These are phyloP conservation scores for Cystobasidium sp. DNA, from an alignment of 1,284 basidiomycete species.

Conservation along the genomic window DNA sequence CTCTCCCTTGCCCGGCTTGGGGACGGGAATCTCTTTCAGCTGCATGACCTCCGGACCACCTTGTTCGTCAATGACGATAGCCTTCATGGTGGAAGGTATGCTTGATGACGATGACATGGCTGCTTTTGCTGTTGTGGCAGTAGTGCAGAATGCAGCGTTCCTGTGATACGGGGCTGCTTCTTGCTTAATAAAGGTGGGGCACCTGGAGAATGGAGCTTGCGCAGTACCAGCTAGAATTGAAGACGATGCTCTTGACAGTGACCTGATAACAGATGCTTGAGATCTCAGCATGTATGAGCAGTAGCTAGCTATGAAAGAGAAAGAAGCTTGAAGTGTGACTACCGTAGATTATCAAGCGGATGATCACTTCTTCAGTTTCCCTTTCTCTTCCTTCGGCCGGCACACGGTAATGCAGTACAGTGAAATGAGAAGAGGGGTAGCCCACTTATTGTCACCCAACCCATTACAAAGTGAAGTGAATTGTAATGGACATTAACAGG, in stretches of 20 bases:
- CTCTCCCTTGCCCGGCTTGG: conserved; percentile 67
- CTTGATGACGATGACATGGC: conserved; percentile 31
- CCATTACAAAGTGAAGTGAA: too few relatives aligned
- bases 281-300: too few relatives aligned
- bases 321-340: too few relatives aligned
- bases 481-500: too few relatives aligned
- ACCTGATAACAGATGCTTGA: not conserved
- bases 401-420: too few relatives aligned
- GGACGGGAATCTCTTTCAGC: conserved; percentile 67
- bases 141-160: not conserved
- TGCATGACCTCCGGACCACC: conserved; percentile 82
- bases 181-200: conserved; percentile 12
- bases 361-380: too few relatives aligned
- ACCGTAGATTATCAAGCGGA: too few relatives aligned
- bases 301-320: too few relatives aligned
- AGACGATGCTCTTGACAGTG: not conserved
- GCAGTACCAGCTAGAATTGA: not conserved
- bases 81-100: conserved; percentile 61
- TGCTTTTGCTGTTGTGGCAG: not conserved
- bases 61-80: conserved; percentile 61
- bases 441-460: too few relatives aligned
- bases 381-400: too few relatives aligned
- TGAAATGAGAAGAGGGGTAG: too few relatives aligned
- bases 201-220: not conserved
- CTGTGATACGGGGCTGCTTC: not conserved